Percentiles rank a stretch among this genome's conserved stretches.
Conservation (phyloP, 495 filamentous ascomycete species). For the Tuber aestivum region DNA sequence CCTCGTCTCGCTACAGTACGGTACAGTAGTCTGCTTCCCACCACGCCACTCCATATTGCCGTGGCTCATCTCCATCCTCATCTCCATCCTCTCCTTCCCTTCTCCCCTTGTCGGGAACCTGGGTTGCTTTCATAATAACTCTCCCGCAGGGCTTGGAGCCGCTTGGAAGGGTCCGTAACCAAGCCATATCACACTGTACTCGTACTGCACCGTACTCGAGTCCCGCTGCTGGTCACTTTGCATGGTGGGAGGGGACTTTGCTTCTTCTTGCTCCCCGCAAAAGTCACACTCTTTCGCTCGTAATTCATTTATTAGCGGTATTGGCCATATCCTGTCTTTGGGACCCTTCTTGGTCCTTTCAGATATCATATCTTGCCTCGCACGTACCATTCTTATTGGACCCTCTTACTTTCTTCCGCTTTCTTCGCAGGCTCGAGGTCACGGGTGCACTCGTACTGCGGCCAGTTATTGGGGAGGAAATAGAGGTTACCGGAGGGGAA, state of each 20-base stretch:
- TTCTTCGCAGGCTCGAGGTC: not conserved
- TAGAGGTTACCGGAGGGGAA: not conserved
- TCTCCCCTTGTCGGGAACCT: not conserved
- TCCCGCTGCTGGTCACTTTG: conserved; percentile 1
- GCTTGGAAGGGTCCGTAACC: not conserved
- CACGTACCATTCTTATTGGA: not conserved
- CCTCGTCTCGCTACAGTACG: not conserved
- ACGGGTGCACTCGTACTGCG: not conserved
- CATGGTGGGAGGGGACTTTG: not conserved
- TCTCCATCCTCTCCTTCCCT: not conserved
- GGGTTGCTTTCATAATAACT: not conserved
- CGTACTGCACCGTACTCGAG: not conserved
- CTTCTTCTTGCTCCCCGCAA: not conserved
- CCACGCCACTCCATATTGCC: not conserved
- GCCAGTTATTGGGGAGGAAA: not conserved
- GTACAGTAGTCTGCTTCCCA: too few species aligned
- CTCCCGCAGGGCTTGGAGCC: not conserved
- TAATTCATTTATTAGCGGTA: not conserved
- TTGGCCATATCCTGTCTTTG: not conserved
- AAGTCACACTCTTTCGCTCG: not conserved
- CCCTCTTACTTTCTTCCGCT: not conserved
- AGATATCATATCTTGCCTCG: not conserved
- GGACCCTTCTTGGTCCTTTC: not conserved
- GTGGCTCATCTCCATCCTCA: not conserved
- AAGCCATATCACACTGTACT: not conserved